Evolutionary conservation across 192 early-diverging fungal species (phyloP).

Genomic region (Coemansia sp.): DNA sequence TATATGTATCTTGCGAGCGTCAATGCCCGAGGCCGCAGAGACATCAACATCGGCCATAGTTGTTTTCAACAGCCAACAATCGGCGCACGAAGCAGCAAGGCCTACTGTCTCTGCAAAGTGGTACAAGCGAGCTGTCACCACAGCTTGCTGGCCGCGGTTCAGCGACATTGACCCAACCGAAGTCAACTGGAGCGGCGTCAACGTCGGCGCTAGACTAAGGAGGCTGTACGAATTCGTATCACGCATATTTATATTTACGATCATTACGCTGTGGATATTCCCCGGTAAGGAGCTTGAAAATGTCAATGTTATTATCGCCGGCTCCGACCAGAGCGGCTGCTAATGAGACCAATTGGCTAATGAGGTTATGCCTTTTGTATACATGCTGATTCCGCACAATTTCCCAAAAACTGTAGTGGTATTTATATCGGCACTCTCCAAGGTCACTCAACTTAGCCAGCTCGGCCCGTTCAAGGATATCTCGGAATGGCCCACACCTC

Average conservation of each 20-base stretch:
- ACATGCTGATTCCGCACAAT: neutral
- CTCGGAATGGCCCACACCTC: constrained; percentile 11
- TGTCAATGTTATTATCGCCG: neutral
- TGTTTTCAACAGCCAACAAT: constrained; percentile 10
- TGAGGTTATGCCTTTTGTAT: neutral
- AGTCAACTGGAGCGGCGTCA: constrained; percentile 13
- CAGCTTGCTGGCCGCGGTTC: constrained; percentile 4
- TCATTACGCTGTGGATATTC: constrained; percentile 7
- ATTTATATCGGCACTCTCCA: constrained; percentile 16
- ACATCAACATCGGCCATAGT: neutral
- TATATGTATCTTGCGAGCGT: constrained; percentile 8
- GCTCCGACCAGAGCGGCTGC: neutral
- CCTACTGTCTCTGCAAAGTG: neutral
- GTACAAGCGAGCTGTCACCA: neutral
- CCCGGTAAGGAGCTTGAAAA: neutral
- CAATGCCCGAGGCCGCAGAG: neutral
- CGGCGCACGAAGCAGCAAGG: constrained; percentile 10
- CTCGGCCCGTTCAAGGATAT: constrained; percentile 10
- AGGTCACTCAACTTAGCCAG: constrained; percentile 2
- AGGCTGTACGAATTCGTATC: neutral
- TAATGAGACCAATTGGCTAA: neutral
- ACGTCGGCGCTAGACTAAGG: neutral
- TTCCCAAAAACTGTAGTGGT: neutral
- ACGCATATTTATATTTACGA: neutral
- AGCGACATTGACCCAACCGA: constrained; percentile 10